A percentile compares a stretch with the other conserved stretches of the same genome.
These are phyloP conservation scores for Pseudozyma sp. DNA, from an alignment of 1,284 basidiomycete genomes.

Conservation along the genomic window DNA sequence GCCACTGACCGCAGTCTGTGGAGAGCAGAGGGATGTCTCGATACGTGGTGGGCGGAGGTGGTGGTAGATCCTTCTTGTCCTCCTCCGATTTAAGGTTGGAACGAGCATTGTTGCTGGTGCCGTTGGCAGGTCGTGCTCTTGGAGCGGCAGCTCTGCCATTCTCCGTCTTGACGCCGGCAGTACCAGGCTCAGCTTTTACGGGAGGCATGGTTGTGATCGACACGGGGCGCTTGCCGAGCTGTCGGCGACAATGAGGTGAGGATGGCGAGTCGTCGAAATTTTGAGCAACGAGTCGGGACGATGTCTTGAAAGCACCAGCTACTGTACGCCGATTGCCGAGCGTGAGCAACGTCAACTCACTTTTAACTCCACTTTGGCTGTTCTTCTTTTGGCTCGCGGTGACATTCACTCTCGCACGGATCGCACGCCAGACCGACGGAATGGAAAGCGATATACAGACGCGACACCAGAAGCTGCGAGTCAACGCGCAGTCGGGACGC, in stretches of 20 bases:
- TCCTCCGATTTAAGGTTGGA: conserved; percentile 29
- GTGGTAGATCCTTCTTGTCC: conserved; percentile 35
- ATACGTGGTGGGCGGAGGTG: conserved; percentile 56
- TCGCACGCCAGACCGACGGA: background rate
- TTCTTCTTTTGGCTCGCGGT: no score
- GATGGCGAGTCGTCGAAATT: no score
- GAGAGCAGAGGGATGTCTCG: conserved; percentile 66
- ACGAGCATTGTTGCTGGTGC: conserved; percentile 10
- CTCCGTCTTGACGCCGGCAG: conserved; percentile 36
- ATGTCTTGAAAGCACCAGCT: no score
- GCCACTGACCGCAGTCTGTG: conserved; percentile 46
- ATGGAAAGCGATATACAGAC: no score
- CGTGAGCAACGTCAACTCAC: no score
- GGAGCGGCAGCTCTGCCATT: conserved; percentile 15
- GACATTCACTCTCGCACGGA: conserved; percentile 1
- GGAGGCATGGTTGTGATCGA: conserved; percentile 34
- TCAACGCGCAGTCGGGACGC: background rate
- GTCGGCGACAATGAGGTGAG: background rate
- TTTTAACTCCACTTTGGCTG: no score
- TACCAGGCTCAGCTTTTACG: conserved; percentile 44
- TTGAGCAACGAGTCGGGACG: no score
- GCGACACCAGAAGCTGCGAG: no score
- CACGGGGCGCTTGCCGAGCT: background rate
- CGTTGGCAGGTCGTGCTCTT: conserved; percentile 28
- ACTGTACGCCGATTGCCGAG: no score